Evolutionary conservation across 2,329 filamentous ascomycete genomes (phyloP), one percentile per base, ranked within the genome.

Genomic region (Ceratocystis variospora): DNA sequence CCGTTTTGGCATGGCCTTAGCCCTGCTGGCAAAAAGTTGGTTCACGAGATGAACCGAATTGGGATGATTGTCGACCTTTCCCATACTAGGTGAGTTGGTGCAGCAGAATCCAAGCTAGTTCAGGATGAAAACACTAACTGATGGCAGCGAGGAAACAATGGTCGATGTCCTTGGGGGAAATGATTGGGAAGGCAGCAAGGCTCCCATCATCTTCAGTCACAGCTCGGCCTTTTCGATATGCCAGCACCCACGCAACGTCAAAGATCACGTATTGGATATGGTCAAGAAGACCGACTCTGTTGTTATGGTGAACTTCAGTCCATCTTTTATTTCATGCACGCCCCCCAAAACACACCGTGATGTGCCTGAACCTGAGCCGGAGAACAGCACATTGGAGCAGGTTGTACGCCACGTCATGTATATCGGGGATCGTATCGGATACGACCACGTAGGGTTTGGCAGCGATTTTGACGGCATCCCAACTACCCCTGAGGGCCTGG

Each of bases 11-110:
- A 81, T 64, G 93, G 93, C 1, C 79, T 97, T 1, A 93, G 87
- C 68, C 78, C 81, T 0, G 80, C 80, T 0, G 93, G 93, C 3
- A 81, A 83, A 63, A 73, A 79, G 12, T 76, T 96, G 0, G 79
- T 97, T 57, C 79, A 79, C 45, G 93, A 97, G 78, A 96, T 97
- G 92, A 97, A 96, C 74, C 83, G 93, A 2, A 79, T 96, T 1
- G 93, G 93, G 31, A 91, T 96, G 86, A 85, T 96, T n/a, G 88
- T 97, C 50, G 93, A 96, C 73, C 80, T 96, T 45, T 82, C 88
- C 5, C 93, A 96, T 74, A 79, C 79, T 3, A 83, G 76, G 76
- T 69, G 50, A 25, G 48, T 48, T 45, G 28, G 15, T 33, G 37
- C 31, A 19, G 37, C 37, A 41, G 37, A 41, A 15, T 41, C 3